phyloP scores from a whole-genome alignment of 495 filamentous ascomycete species.

The Trichoderma parareesei region DNA sequence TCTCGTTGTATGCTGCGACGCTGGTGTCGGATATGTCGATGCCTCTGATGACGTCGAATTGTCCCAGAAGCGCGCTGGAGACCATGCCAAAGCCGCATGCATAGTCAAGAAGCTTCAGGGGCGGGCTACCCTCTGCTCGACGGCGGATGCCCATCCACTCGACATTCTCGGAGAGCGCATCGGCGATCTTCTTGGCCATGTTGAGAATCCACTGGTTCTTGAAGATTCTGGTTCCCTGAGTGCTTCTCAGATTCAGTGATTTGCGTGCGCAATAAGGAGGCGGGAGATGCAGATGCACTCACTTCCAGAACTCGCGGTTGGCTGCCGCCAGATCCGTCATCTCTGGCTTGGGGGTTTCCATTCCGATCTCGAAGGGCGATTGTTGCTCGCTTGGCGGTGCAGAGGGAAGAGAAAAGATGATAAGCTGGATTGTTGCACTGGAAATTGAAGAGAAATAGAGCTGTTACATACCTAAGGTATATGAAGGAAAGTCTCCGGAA shows the following conservation, averaged over 20 bases:
- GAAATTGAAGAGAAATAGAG: not conserved
- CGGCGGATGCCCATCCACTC: not conserved
- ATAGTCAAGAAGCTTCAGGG: not conserved
- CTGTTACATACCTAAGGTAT: not conserved
- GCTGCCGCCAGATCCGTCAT: not conserved
- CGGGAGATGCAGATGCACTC: not conserved
- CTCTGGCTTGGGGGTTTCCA: not conserved
- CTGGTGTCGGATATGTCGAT: not conserved
- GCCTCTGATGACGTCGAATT: not conserved
- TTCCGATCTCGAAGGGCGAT: not conserved
- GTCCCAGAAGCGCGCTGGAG: not conserved
- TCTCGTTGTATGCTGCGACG: not conserved
- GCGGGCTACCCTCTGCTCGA: not conserved
- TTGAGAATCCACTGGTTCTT: not conserved
- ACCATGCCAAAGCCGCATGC: not conserved
- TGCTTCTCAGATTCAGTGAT: not conserved
- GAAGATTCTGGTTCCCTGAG: not conserved
- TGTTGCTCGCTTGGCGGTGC: not conserved
- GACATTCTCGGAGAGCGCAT: not conserved
- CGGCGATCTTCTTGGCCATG: not conserved
- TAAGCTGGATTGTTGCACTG: not conserved
- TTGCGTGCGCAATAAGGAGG: not conserved
- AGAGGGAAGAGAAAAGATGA: not conserved
- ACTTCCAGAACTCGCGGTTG: conserved; percentile 2
- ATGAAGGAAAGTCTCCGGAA: not conserved